Evolutionary conservation across 768 basidiomycete species (phyloP).

Genomic region (Chlorophyllum brunneum): DNA sequence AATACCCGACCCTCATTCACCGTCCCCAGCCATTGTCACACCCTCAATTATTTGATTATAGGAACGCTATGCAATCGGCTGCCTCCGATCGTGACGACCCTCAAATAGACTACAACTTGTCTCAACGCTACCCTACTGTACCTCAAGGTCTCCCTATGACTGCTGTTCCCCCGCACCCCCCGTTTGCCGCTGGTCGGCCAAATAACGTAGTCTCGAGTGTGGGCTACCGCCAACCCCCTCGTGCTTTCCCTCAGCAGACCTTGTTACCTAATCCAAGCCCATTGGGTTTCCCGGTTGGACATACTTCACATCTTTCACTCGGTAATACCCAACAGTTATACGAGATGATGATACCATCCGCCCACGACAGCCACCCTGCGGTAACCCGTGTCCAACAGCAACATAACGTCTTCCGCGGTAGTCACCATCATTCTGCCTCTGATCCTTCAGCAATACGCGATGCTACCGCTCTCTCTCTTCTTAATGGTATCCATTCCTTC

Average conservation of each 20-base stretch:
- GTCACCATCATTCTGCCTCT: constrained; percentile 80
- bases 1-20: constrained; percentile 70
- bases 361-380: constrained; percentile 54
- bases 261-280: constrained; percentile 50
- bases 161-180: constrained; percentile 30
- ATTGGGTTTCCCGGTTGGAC: constrained; percentile 47
- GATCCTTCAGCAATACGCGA: constrained; percentile 78
- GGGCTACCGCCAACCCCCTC: constrained; percentile 61
- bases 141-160: constrained; percentile 18
- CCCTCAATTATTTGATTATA: constrained; percentile 31
- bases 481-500: constrained; percentile 47
- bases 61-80: constrained; percentile 21
- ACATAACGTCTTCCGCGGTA: constrained; percentile 66
- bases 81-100: constrained; percentile 39
- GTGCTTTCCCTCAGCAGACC: constrained; percentile 53
- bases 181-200: constrained; percentile 51
- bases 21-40: constrained; percentile 50
- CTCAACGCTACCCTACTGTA: constrained; percentile 36
- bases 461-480: constrained; percentile 58
- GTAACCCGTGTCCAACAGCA: constrained; percentile 79
- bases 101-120: constrained; percentile 50
- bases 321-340: constrained; percentile 76
- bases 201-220: constrained; percentile 42
- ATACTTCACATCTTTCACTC: constrained; percentile 66
- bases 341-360: constrained; percentile 72